These are phyloP conservation scores for Blastobotrys attinorum DNA, from an alignment of 805 yeast species.

Conservation along the genomic window DNA sequence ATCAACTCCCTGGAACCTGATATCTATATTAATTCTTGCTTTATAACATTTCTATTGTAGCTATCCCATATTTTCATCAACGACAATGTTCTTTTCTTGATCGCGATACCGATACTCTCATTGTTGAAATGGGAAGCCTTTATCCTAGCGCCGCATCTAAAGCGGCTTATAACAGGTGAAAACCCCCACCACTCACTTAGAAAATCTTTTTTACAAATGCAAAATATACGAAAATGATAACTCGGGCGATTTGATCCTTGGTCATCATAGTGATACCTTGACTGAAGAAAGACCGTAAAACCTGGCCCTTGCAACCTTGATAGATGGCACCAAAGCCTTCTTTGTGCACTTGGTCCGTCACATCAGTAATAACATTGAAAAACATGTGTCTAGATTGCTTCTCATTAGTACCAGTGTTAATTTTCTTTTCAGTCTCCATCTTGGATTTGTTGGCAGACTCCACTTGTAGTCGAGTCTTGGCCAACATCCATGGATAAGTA, in stretches of 20 bases:
- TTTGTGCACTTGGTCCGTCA: conserved; percentile 42
- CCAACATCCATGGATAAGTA: conserved; percentile 73
- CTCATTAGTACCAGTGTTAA: not conserved
- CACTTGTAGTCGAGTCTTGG: conserved; percentile 64
- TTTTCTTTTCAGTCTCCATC: not conserved
- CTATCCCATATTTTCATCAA: no score
- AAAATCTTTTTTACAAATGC: not conserved
- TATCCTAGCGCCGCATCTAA: no score
- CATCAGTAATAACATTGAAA: conserved; percentile 4
- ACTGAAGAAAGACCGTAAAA: conserved; percentile 27
- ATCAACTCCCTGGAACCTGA: no score
- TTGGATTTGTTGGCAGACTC: conserved; percentile 24
- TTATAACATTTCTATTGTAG: no score
- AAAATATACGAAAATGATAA: conserved; percentile 17
- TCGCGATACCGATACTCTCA: no score
- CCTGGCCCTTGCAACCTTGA: conserved; percentile 46
- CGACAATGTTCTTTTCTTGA: no score
- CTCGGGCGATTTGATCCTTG: conserved; percentile 29
- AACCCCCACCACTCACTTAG: no score
- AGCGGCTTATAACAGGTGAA: no score
- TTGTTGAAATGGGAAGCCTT: no score
- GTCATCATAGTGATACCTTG: conserved; percentile 32
- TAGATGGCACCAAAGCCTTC: conserved; percentile 76
- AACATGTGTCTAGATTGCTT: conserved; percentile 1
- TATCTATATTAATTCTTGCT: no score